Evolutionary conservation across 148 eudicot species (phyloP).

Genomic region (Rhododendron kiyosumense): DNA sequence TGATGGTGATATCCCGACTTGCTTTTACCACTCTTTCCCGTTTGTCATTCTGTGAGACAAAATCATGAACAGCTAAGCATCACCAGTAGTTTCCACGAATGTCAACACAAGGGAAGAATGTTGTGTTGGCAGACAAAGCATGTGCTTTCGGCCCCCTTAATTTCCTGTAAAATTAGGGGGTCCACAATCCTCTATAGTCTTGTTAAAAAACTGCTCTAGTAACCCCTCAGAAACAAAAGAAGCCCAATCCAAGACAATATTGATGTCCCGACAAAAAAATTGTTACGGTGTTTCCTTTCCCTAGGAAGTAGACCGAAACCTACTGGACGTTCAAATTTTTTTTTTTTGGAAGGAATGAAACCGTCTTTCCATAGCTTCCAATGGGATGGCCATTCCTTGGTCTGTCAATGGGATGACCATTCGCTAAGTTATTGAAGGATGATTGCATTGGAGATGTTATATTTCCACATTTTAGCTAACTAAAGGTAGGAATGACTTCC

Average conservation of each 20-base stretch:
- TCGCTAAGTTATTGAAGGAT: neutral
- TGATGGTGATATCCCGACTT: slow-evolving; percentile 91
- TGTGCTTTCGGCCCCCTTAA: neutral
- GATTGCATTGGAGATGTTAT: neutral
- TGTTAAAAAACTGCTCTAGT: neutral
- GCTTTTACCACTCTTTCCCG: slow-evolving; percentile 97
- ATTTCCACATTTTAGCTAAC: neutral
- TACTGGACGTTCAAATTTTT: neutral
- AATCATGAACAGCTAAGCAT: neutral
- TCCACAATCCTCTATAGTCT: neutral
- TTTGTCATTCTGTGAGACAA: slow-evolving; percentile 71
- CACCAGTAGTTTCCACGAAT: neutral
- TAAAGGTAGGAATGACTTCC: neutral
- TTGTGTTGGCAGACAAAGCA: neutral
- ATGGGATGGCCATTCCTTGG: neutral
- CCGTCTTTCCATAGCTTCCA: neutral
- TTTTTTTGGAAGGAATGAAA: neutral
- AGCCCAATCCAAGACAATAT: neutral
- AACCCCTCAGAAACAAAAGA: neutral
- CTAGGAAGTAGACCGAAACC: neutral
- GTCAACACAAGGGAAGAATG: neutral
- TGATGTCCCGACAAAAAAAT: neutral
- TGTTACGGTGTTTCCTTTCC: neutral
- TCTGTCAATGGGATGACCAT: neutral
- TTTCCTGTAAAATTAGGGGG: neutral